Percentiles rank a stretch among this genome's conserved stretches.
phyloP scores from a whole-genome alignment of 495 filamentous ascomycete genomes.

The Bombardia bombarda region DNA sequence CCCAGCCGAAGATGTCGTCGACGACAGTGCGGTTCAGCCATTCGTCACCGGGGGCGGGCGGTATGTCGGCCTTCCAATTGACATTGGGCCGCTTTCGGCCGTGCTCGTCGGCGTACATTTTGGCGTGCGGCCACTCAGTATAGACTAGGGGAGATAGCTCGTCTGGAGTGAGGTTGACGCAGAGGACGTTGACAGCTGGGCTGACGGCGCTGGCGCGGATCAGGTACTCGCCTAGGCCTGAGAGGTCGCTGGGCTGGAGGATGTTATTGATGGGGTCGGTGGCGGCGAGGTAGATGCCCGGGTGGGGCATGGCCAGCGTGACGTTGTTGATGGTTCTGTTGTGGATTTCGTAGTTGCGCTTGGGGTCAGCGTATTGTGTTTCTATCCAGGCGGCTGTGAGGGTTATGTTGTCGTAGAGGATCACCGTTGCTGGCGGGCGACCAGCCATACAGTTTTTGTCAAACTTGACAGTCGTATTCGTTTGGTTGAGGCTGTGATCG shows the following conservation, averaged over 20 bases:
- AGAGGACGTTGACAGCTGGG: constrained; percentile 62
- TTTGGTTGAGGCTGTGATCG: constrained; percentile 24
- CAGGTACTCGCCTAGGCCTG: constrained; percentile 56
- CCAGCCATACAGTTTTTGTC: too few species aligned
- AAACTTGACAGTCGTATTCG: constrained; percentile 16
- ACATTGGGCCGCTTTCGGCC: too few species aligned
- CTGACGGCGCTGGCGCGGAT: constrained; percentile 57
- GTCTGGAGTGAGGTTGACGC: constrained; percentile 47
- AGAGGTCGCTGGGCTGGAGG: constrained; percentile 55
- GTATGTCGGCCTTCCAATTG: constrained; percentile 27
- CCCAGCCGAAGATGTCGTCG: constrained; percentile 64
- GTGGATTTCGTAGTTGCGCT: constrained; percentile 33
- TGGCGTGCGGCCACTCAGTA: constrained; percentile 42
- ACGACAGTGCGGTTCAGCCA: constrained; percentile 53
- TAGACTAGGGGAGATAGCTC: constrained; percentile 60
- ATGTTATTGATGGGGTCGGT: constrained; percentile 52
- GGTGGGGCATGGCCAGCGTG: constrained; percentile 66
- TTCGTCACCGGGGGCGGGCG: constrained; percentile 14
- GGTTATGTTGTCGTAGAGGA: constrained; percentile 59
- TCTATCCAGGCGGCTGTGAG: constrained; percentile 54
- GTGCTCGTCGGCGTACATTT: constrained; percentile 18
- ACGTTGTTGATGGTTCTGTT: constrained; percentile 59
- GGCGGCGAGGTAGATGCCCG: constrained; percentile 49
- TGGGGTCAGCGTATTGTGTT: constrained; percentile 36
- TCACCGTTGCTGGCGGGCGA: constrained; percentile 46